Evolutionary conservation across 1,284 basidiomycete species (phyloP), one percentile per base, ranked within the genome.

Genomic region (Microbotryum silenes-acaulis): DNA sequence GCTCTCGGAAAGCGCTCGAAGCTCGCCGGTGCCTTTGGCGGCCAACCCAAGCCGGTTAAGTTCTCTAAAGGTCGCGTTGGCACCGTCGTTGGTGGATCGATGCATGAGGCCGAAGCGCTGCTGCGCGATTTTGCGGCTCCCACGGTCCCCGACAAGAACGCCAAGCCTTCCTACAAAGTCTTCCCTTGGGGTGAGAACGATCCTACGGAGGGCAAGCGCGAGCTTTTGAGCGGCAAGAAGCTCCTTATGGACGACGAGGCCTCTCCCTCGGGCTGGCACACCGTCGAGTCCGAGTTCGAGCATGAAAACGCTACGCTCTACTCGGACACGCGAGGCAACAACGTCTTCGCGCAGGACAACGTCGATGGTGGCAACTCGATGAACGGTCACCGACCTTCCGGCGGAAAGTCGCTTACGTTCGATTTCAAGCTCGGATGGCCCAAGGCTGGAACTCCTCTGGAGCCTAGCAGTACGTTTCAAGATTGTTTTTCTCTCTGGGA

Each of bases 251-350:
- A 71, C 51, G 47, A 25, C 16, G 61, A 64, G 48, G 63, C 33
- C 70, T 91, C 88, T 51, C 91, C 92, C 25, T 79, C 81, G 44
- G 92, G 92, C 16, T 97, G 92, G 92, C 91, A 96, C 74, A 68
- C 75, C 27, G 76, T 80, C 70, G 78, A 79, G n/a, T 73, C 74
- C 37, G 62, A 72, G 51, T 67, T 67, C 52, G 67, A 71, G 47
- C 71, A 70, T 49, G 75, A 72, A 29, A 57, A 59, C 56, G 74
- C 72, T 62, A 77, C 82, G 65, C 86, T 86, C 72, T 88, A 86
- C 56, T 84, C 84, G 44, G 87, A 85, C 9, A 94, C 91, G 0
- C 86, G 84, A 21, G 92, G 92, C 59, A 94, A 94, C 81, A 94
- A 94, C 72, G 88, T 87, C 57, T 88, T 89, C 67, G 86, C 88